Percentiles rank a stretch among this genome's conserved stretches.
Conservation (phyloP, 1,284 basidiomycete genomes). For the Tilletia setariae region DNA sequence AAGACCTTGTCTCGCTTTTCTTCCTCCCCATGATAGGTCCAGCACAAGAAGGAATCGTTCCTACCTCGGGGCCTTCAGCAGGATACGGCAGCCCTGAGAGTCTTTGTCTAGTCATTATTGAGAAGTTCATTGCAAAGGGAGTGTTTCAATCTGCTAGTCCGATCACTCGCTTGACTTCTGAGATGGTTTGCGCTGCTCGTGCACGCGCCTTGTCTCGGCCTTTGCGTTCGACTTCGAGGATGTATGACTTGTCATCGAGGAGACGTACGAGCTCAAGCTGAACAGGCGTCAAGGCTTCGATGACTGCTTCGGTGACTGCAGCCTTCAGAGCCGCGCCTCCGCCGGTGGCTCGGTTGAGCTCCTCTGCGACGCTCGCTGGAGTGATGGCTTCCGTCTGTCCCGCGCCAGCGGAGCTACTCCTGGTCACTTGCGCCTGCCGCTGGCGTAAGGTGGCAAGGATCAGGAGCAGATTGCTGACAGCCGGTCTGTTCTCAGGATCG, state of each 20-base stretch:
- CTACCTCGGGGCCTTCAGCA: too few species aligned
- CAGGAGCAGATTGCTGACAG: conserved; percentile 75
- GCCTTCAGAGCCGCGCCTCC: conserved; percentile 70
- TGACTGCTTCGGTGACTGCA: conserved; percentile 70
- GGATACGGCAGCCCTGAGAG: not conserved
- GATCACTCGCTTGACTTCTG: conserved; percentile 65
- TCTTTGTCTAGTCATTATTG: not conserved
- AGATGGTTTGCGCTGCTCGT: conserved; percentile 66
- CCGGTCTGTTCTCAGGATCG: conserved; percentile 73
- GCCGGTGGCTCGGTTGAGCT: conserved; percentile 60
- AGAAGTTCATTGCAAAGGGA: too few species aligned
- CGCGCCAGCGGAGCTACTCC: conserved; percentile 19
- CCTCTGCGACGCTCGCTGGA: conserved; percentile 59
- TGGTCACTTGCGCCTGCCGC: conserved; percentile 53
- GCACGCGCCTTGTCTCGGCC: conserved; percentile 68
- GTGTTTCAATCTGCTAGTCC: conserved; percentile 59
- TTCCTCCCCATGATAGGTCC: too few species aligned
- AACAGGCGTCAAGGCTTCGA: conserved; percentile 68
- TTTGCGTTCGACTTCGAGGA: conserved; percentile 64
- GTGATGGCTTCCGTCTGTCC: conserved; percentile 48
- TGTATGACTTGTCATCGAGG: conserved; percentile 63
- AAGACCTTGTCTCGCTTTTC: conserved; percentile 57
- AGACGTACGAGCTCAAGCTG: conserved; percentile 69
- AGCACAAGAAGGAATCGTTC: too few species aligned
- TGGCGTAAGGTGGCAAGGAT: conserved; percentile 65